These are phyloP conservation scores for Pulveroboletus sp. DNA, from an alignment of 1,284 basidiomycete genomes.

Conservation along the genomic window DNA sequence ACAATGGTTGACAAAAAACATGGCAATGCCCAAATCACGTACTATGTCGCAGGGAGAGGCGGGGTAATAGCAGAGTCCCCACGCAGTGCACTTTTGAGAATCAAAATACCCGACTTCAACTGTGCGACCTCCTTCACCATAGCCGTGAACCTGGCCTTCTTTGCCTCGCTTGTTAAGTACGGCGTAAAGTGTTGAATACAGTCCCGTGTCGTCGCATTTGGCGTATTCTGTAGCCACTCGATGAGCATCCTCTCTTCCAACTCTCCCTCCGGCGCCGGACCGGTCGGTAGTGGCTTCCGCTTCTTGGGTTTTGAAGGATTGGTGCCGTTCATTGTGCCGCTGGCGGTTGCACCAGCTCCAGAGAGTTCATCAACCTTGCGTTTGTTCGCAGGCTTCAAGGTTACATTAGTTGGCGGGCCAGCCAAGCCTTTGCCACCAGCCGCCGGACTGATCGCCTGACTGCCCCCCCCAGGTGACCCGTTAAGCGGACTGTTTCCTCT, in stretches of 20 bases:
- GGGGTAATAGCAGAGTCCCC: slow-evolving; percentile 29
- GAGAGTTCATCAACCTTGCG: slow-evolving; percentile 62
- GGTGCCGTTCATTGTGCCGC: slow-evolving; percentile 30
- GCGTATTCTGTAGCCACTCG: slow-evolving; percentile 64
- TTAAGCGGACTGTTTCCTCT: slow-evolving; percentile 54
- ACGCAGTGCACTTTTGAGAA: slow-evolving; percentile 47
- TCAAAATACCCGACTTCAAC: slow-evolving; percentile 60
- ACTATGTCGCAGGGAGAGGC: slow-evolving; percentile 24
- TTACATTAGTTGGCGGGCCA: slow-evolving; percentile 30
- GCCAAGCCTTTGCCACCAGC: slow-evolving; percentile 27
- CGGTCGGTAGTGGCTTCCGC: slow-evolving; percentile 48
- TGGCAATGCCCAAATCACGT: slow-evolving; percentile 13
- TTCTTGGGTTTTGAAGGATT: slow-evolving; percentile 59
- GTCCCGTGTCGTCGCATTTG: slow-evolving; percentile 63
- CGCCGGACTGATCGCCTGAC: slow-evolving; percentile 42
- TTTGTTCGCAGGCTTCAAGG: slow-evolving; percentile 43
- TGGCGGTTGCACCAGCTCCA: slow-evolving; percentile 25
- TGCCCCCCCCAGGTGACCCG: slow-evolving; percentile 34
- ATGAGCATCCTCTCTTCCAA: slow-evolving; percentile 63
- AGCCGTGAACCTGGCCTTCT: slow-evolving; percentile 70
- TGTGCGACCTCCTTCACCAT: slow-evolving; percentile 73
- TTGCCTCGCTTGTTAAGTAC: slow-evolving; percentile 61
- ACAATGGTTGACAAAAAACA: slow-evolving; percentile 20
- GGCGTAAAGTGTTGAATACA: slow-evolving; percentile 77
- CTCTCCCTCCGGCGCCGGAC: slow-evolving; percentile 44